Evolutionary conservation across 2,329 filamentous ascomycete species (phyloP).

Genomic region (Ascochyta clinopodiicola): DNA sequence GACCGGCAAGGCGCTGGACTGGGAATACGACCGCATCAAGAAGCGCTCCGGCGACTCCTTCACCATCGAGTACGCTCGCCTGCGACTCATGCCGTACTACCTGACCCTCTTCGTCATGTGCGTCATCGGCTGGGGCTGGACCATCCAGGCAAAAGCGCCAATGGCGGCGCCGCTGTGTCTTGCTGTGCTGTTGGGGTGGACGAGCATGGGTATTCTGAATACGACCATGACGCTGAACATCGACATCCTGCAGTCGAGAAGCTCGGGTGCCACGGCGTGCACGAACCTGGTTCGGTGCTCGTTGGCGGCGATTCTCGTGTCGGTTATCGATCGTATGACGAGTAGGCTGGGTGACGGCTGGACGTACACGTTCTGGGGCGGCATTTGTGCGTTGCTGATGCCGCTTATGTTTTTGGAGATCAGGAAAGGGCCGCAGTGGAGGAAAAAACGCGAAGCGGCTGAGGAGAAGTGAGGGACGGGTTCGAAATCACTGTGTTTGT

Average conservation of each 20-base stretch:
- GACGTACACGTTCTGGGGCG: constrained; percentile 39
- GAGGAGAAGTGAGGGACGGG: constrained; percentile 18
- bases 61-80: constrained; percentile 36
- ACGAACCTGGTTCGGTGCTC: constrained; percentile 38
- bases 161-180: constrained; percentile 34
- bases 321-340: constrained; percentile 36
- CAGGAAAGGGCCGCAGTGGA: constrained; percentile 33
- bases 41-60: constrained; percentile 26
- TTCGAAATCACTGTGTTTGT: neutral
- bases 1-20: constrained; percentile 60
- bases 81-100: constrained; percentile 38
- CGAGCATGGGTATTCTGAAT: constrained; percentile 37
- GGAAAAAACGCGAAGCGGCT: constrained; percentile 25
- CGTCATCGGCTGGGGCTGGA: constrained; percentile 38
- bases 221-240: constrained; percentile 41
- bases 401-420: constrained; percentile 40
- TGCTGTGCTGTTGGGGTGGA: constrained; percentile 33
- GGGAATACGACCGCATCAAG: constrained; percentile 56
- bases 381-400: constrained; percentile 28
- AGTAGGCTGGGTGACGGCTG: constrained; percentile 30
- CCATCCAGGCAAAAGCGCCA: constrained; percentile 27
- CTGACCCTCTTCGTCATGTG: constrained; percentile 35
- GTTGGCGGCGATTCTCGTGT: constrained; percentile 32
- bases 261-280: constrained; percentile 36
- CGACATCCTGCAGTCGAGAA: constrained; percentile 35